These are phyloP conservation scores for Candida smagusa DNA, from an alignment of 1,139 yeast genomes.

Conservation along the genomic window DNA sequence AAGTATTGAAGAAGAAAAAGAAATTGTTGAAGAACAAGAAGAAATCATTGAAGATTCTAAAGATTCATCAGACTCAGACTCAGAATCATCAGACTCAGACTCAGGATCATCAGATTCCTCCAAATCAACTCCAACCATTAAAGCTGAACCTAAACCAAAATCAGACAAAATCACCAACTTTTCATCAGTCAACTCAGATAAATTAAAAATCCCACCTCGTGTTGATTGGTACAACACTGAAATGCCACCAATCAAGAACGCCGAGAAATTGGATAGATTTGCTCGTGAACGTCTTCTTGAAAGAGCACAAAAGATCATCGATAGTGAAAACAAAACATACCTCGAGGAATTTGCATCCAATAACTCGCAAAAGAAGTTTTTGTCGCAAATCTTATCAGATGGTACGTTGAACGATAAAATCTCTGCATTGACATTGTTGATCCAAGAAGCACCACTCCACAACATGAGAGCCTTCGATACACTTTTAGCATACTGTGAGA, in stretches of 20 bases:
- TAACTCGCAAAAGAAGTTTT: slow-evolving; percentile 82
- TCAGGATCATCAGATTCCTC: background rate
- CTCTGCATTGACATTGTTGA: slow-evolving; percentile 85
- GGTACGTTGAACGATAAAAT: slow-evolving; percentile 97
- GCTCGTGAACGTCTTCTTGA: slow-evolving; percentile 55
- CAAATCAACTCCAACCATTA: background rate
- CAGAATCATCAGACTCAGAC: background rate
- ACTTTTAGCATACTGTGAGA: slow-evolving; percentile 72
- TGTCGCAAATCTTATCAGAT: slow-evolving; percentile 80
- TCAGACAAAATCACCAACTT: slow-evolving; percentile 48
- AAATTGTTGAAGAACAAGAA: slow-evolving; percentile 14
- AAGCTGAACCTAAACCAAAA: slow-evolving; percentile 16
- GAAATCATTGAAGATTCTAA: slow-evolving; percentile 9
- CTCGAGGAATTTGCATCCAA: slow-evolving; percentile 76
- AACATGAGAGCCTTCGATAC: slow-evolving; percentile 81
- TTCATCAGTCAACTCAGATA: slow-evolving; percentile 54
- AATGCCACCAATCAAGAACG: slow-evolving; percentile 37
- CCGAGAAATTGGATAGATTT: slow-evolving; percentile 44
- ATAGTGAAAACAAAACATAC: slow-evolving; percentile 69
- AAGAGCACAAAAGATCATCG: slow-evolving; percentile 65
- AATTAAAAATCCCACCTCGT: slow-evolving; percentile 59
- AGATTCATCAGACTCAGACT: slow-evolving; percentile 1
- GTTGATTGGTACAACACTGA: slow-evolving; percentile 70
- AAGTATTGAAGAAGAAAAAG: slow-evolving; percentile 17
- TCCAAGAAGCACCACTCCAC: slow-evolving; percentile 94